Evolutionary conservation across 139 green algal species (phyloP).

Genomic region (Chlorella sp.): DNA sequence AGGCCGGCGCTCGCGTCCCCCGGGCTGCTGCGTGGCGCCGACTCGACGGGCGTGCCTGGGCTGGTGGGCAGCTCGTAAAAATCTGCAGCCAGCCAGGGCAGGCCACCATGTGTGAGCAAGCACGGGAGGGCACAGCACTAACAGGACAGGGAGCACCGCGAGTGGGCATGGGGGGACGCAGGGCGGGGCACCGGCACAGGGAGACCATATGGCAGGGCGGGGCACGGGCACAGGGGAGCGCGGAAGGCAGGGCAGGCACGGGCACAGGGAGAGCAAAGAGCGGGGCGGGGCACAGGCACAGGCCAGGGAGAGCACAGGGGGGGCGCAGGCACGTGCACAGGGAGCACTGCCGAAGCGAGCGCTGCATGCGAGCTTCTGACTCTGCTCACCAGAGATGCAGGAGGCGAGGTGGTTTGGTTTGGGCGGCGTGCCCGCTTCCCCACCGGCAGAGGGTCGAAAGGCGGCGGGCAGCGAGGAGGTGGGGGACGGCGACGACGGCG

Average conservation of each 20-base stretch:
- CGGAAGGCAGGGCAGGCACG: neutral
- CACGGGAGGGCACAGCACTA: no score
- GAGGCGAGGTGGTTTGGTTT: neutral
- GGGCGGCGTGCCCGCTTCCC: neutral
- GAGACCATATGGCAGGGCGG: neutral
- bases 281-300: neutral
- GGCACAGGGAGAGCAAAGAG: neutral
- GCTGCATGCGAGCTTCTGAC: neutral
- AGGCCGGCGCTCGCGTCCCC: neutral
- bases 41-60: conserved; percentile 24
- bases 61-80: conserved; percentile 11
- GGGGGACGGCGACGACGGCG: neutral
- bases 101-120: no score
- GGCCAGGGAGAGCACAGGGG: neutral
- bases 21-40: neutral
- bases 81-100: neutral
- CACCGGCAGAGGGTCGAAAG: neutral
- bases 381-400: neutral
- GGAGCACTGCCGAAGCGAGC: no score
- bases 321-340: neutral
- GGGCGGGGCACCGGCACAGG: neutral
- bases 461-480: neutral
- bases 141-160: neutral
- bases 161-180: neutral
- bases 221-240: neutral